A percentile compares a stretch with the other conserved stretches of the same genome.
Evolutionary conservation across 257 asterid species (phyloP).

Genomic region (Solanum sejunctum): DNA sequence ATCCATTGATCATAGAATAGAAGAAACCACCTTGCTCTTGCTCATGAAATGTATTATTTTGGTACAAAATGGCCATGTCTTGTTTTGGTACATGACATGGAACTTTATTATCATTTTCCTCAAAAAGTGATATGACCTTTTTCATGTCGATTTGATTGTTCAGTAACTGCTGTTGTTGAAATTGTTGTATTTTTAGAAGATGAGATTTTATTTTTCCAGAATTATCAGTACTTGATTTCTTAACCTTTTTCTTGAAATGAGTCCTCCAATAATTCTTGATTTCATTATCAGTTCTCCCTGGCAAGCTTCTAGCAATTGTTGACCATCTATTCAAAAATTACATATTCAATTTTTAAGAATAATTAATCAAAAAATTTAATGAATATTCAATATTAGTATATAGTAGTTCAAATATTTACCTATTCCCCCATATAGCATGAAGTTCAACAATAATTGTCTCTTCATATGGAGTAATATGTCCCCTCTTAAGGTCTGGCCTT

Average conservation of each 20-base stretch:
- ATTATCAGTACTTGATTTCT: neutral
- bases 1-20: neutral
- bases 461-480: conserved; percentile 39
- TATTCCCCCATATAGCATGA: conserved; percentile 53
- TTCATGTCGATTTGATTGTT: neutral
- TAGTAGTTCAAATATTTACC: conserved; percentile 8
- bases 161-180: neutral
- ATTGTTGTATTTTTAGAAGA: neutral
- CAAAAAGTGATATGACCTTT: neutral
- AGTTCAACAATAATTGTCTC: conserved; percentile 42
- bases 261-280: conserved; percentile 53
- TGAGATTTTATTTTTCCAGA: neutral
- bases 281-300: conserved; percentile 51
- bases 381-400: neutral
- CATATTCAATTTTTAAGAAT: neutral
- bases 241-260: conserved; percentile 25
- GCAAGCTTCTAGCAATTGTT: conserved; percentile 39
- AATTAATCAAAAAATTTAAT: neutral
- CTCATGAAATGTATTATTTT: neutral
- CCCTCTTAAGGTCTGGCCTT: conserved; percentile 46
- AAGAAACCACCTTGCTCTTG: conserved; percentile 1
- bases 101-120: neutral
- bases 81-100: neutral
- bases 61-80: neutral
- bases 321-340: conserved; percentile 27